phyloP scores from a whole-genome alignment of 495 filamentous ascomycete genomes.

The Trichoderma reesei region DNA sequence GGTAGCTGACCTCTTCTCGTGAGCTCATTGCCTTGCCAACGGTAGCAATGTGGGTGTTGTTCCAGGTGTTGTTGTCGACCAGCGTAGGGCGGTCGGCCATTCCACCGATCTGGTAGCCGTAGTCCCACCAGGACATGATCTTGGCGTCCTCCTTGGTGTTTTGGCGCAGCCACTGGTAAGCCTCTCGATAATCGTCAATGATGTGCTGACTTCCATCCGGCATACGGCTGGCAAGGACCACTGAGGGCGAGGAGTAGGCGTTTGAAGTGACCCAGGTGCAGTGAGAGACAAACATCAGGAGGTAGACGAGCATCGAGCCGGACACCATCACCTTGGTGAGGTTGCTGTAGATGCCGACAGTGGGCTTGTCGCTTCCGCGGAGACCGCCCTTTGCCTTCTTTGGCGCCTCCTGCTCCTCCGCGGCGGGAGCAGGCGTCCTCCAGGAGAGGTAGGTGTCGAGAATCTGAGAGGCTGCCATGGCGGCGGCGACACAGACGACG shows the following conservation, averaged over 20 bases:
- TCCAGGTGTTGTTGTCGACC: conserved; percentile 99
- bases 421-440: conserved; percentile 43
- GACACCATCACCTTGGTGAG: conserved; percentile 70
- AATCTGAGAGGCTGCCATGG: conserved; percentile 79
- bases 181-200: conserved; percentile 98
- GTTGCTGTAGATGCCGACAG: conserved; percentile 74
- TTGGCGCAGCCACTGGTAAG: conserved; percentile 98
- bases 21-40: conserved; percentile 99
- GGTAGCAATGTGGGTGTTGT: conserved; percentile 99
- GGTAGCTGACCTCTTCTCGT: conserved; percentile 94
- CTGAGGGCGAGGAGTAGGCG: conserved; percentile 95
- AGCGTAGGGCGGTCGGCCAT: conserved; percentile 98
- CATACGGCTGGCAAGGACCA: conserved; percentile 84
- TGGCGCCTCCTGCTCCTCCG: conserved; percentile 32
- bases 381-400: conserved; percentile 47
- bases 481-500: conserved; percentile 90
- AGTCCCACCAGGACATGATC: conserved; percentile 99
- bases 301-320: conserved; percentile 61
- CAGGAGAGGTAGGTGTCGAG: conserved; percentile 73
- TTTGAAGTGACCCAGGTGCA: conserved; percentile 99
- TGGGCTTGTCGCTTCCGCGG: conserved; percentile 58
- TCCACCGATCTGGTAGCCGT: conserved; percentile 98
- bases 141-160: conserved; percentile 92
- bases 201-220: conserved; percentile 96
- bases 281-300: conserved; percentile 90